phyloP scores from a whole-genome alignment of 2,329 filamentous ascomycete genomes.

The Penicillium sp. region DNA sequence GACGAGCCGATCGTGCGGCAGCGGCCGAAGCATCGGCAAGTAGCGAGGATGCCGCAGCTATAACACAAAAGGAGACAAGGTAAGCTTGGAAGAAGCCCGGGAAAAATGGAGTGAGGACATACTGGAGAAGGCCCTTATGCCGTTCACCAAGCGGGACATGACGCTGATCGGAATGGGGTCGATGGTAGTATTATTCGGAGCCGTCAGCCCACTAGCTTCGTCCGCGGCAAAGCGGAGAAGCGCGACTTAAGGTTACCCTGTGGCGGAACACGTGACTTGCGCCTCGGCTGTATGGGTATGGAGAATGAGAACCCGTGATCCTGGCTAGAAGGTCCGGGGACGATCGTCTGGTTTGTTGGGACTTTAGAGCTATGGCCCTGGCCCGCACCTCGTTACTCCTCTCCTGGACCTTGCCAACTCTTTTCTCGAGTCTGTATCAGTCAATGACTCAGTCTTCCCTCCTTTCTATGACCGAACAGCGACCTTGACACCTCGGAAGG shows the following conservation, averaged over 20 bases:
- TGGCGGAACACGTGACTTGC: constrained; percentile 19
- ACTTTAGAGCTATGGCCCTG: constrained; percentile 24
- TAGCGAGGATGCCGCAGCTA: constrained; percentile 27
- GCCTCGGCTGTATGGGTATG: constrained; percentile 30
- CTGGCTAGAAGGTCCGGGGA: constrained; percentile 20
- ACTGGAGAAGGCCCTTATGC: constrained; percentile 32
- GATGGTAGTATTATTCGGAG: not conserved
- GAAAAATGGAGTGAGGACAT: constrained; percentile 12
- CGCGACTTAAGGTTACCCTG: not conserved
- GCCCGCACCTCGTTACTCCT: constrained; percentile 7
- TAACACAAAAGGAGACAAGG: constrained; percentile 1
- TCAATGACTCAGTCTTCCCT: constrained; percentile 2
- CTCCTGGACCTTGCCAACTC: not conserved
- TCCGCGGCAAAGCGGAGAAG: constrained; percentile 1
- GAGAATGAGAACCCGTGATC: constrained; percentile 23
- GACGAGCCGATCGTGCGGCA: constrained; percentile 19
- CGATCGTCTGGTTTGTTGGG: constrained; percentile 27
- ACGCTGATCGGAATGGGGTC: constrained; percentile 15
- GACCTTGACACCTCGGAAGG: not conserved
- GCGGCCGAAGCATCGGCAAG: constrained; percentile 24
- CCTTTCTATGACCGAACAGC: constrained; percentile 5
- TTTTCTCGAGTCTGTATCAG: not conserved
- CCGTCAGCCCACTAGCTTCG: not conserved
- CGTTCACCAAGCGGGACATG: constrained; percentile 35
- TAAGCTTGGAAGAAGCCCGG: constrained; percentile 12